A percentile compares a stretch with the other conserved stretches of the same genome.
Conservation (phyloP, 192 early-diverging fungal species). For the Podochytrium sp. region DNA sequence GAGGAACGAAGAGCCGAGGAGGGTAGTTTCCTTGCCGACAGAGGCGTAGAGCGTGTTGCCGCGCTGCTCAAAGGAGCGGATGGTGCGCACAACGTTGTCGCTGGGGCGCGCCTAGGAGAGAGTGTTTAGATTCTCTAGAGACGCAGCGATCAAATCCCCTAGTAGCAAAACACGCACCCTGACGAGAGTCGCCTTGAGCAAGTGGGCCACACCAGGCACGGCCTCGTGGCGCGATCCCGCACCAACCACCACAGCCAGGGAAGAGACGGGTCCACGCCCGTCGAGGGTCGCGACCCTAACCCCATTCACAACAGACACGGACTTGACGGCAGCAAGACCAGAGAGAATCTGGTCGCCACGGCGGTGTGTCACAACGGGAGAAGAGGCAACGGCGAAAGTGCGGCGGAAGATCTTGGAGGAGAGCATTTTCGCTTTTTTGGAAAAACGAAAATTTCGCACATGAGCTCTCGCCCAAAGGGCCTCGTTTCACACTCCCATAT, state of each 20-base stretch:
- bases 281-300: conserved; percentile 68
- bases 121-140: neutral
- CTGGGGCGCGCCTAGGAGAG: conserved; percentile 68
- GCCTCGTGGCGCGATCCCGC: conserved; percentile 87
- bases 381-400: conserved; percentile 30
- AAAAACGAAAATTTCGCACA: neutral
- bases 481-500: too few relatives aligned
- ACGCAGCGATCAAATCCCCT: neutral
- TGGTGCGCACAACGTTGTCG: conserved; percentile 83
- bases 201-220: conserved; percentile 86
- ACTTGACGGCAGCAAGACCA: conserved; percentile 41
- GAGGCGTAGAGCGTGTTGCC: conserved; percentile 83
- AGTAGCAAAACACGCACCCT: conserved; percentile 67
- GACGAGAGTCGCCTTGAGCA: conserved; percentile 87
- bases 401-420: neutral
- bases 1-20: conserved; percentile 89
- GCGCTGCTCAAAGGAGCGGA: conserved; percentile 89
- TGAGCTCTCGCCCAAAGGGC: too few relatives aligned
- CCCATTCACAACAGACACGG: conserved; percentile 36
- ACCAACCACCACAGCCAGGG: conserved; percentile 84
- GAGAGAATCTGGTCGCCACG: conserved; percentile 47
- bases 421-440: neutral
- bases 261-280: conserved; percentile 70
- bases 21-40: conserved; percentile 81
- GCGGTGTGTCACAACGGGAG: conserved; percentile 43